Base-by-base conservation (phyloP, 768 basidiomycete species). In the Rhodotorula graminis region DNA sequence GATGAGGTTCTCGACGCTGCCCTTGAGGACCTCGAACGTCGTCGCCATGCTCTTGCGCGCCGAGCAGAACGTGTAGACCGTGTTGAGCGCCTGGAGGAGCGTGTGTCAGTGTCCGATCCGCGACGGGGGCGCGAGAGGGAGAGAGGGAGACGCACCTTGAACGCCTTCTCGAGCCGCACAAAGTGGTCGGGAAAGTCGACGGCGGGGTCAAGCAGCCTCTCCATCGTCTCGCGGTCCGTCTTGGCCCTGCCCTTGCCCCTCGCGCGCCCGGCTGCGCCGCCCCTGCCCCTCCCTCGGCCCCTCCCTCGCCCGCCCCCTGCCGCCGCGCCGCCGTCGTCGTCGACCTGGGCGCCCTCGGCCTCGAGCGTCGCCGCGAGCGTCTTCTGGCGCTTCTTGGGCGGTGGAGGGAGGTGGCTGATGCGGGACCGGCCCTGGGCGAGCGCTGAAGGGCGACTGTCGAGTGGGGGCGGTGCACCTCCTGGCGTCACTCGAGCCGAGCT, bases 11-110 rank as follows among this genome's bases (percentile, higher is more conserved):
- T 94, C 92, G 0, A 92, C 91, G n/a, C 90, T 91, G 23, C 85
- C 84, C 56, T 89, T 85, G 37, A 93, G 84, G 7, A 87, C 85
- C 12, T 87, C 83, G 77, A 93, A 94, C 0, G 90, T 93, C 14
- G 87, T 88, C 14, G 91, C 89, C 47, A 94, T 80, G 73, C 90
- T 87, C 74, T 90, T 90, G 72, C 90, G 85, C 0, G 90, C 88
- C 5, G 90, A 90, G 52, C 92, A 85, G 78, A 95, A 95, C 0
- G 90, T 92, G 53, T 93, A 85, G 9, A 95, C 90, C 23, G 92
- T 91, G 76, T 93, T 94, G 60, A 94, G 82, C 18, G 92, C 90
- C 90, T 94, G 11, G 19, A 21, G 11, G 16, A 3, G 47, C 23
- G 1, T 27, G 14, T 2, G 18, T 6, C n/a, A 49, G 40, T 53